These are phyloP conservation scores for Lupinus albus DNA, from an alignment of 306 rosid genomes.

Conservation along the genomic window DNA sequence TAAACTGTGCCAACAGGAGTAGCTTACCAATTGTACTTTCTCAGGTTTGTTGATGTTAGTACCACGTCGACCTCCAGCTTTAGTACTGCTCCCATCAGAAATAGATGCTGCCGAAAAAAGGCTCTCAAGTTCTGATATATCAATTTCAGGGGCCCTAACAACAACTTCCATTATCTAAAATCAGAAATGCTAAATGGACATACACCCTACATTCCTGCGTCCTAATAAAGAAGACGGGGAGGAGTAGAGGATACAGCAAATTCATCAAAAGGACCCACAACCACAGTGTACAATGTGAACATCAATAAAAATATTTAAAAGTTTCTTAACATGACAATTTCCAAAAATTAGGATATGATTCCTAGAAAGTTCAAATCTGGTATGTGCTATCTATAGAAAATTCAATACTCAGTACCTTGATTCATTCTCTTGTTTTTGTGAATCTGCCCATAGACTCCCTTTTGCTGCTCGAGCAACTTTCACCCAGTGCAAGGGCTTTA, in stretches of 20 bases:
- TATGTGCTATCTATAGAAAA: constrained; percentile 31
- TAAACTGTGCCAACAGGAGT: constrained; percentile 23
- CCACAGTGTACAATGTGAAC: constrained; percentile 17
- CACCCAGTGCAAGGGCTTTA: constrained; percentile 94
- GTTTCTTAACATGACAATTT: constrained; percentile 6
- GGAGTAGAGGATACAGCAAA: constrained; percentile 22
- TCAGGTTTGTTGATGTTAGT: constrained; percentile 86
- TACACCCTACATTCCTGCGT: constrained; percentile 25
- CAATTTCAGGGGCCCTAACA: constrained; percentile 94
- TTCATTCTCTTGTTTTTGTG: constrained; percentile 72
- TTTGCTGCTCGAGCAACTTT: constrained; percentile 86
- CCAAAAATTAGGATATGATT: constrained; percentile 7
- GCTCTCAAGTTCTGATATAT: constrained; percentile 94
- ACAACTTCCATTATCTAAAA: constrained; percentile 38
- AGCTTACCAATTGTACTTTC: constrained; percentile 90
- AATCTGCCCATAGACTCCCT: constrained; percentile 97
- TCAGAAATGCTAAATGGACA: constrained; percentile 43
- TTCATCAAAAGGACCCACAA: constrained; percentile 19
- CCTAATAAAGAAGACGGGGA: constrained; percentile 2
- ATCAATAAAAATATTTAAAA: neutral
- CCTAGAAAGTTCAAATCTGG: constrained; percentile 7
- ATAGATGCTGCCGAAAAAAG: constrained; percentile 91
- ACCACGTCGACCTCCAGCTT: constrained; percentile 84
- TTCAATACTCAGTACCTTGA: constrained; percentile 62
- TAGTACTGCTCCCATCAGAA: constrained; percentile 66